phyloP scores from a whole-genome alignment of 208 protist genomes.

The Novymonas esmeraldas region DNA sequence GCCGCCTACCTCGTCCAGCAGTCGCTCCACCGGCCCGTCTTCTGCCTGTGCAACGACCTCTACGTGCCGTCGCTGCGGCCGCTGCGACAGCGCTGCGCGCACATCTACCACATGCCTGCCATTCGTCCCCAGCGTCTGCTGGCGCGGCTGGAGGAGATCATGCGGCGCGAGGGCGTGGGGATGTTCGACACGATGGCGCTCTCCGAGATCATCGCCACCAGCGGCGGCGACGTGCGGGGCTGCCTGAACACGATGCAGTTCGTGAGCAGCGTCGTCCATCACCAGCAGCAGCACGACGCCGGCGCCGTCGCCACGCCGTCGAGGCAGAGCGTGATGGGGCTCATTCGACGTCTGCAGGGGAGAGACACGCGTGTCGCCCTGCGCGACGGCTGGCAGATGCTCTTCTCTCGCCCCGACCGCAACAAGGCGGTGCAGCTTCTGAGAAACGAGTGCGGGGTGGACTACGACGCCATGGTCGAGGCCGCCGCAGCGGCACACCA shows the following conservation, averaged over 20 bases:
- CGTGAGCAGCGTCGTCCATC: conserved; percentile 31
- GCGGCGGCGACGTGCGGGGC: conserved; percentile 82
- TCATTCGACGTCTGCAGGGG: conserved; percentile 63
- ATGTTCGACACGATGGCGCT: conserved; percentile 47
- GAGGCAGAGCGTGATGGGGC: conserved; percentile 31
- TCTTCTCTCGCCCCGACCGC: conserved; percentile 60
- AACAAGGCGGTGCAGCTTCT: conserved; percentile 64
- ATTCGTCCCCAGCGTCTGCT: conserved; percentile 74
- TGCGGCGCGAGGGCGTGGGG: conserved; percentile 29
- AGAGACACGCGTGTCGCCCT: conserved; percentile 56
- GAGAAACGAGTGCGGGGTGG: conserved; percentile 59
- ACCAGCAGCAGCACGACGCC: conserved; percentile 12
- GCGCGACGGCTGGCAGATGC: conserved; percentile 46
- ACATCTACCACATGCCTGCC: conserved; percentile 66
- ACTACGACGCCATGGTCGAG: conserved; percentile 62
- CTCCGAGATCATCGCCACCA: conserved; percentile 61
- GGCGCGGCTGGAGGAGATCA: conserved; percentile 64
- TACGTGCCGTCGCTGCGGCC: conserved; percentile 75
- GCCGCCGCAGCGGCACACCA: conserved; percentile 32
- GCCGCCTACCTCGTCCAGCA: conserved; percentile 53
- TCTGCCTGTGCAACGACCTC: conserved; percentile 89
- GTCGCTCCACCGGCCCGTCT: conserved; percentile 73
- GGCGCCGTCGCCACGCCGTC: background rate
- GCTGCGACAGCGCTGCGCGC: conserved; percentile 57
- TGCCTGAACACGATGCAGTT: conserved; percentile 90